These are phyloP conservation scores for Vigna radiata DNA, from an alignment of 306 rosid species.

Conservation along the genomic window DNA sequence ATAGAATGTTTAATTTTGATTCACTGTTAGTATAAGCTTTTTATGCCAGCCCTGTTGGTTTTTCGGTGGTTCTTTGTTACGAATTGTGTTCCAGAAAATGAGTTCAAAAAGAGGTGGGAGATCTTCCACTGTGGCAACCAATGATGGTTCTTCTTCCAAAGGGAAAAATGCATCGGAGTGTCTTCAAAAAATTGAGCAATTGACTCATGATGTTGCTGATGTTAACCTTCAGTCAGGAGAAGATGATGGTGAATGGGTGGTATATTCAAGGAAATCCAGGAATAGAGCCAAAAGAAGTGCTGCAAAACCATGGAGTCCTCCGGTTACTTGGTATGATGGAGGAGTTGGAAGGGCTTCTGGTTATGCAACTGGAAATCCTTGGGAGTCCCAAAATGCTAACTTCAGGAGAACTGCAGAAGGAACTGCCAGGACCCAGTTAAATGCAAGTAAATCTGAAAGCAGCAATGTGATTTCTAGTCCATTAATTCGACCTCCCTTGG, in stretches of 20 bases:
- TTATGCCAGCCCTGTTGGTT: no score
- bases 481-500: slow-evolving; percentile 61
- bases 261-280: slow-evolving; percentile 61
- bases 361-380: slow-evolving; percentile 42
- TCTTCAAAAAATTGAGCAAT: slow-evolving; percentile 44
- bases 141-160: slow-evolving; percentile 39
- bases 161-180: slow-evolving; percentile 45
- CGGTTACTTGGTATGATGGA: slow-evolving; percentile 29
- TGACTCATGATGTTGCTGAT: slow-evolving; percentile 52
- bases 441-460: slow-evolving; percentile 39
- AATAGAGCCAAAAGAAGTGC: slow-evolving; percentile 61
- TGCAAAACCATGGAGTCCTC: slow-evolving; percentile 53
- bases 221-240: slow-evolving; percentile 51
- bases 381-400: slow-evolving; percentile 49
- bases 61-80: no score
- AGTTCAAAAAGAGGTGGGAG: slow-evolving; percentile 54
- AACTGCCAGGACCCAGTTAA: slow-evolving; percentile 47
- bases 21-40: no score
- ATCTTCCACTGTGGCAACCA: slow-evolving; percentile 3
- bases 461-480: slow-evolving; percentile 46
- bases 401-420: slow-evolving; percentile 56
- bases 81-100: slow-evolving; percentile 34
- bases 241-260: slow-evolving; percentile 75
- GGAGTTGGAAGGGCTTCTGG: slow-evolving; percentile 52
- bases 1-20: no score